phyloP scores from a whole-genome alignment of 257 asterid genomes.

The Nicotiana tomentosiformis region DNA sequence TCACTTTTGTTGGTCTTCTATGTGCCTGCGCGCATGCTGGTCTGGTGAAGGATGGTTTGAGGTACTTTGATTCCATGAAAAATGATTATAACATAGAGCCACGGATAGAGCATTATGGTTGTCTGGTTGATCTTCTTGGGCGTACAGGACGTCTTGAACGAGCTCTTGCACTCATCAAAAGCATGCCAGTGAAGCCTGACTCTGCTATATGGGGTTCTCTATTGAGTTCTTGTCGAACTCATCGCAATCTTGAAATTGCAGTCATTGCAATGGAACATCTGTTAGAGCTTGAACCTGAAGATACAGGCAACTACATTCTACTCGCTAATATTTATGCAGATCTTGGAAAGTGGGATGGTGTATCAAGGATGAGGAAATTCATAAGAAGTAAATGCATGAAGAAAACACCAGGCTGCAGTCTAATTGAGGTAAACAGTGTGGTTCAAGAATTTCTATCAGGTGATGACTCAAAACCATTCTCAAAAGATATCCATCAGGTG shows the following conservation, averaged over 20 bases:
- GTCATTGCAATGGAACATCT: slow-evolving; percentile 52
- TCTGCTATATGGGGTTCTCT: slow-evolving; percentile 83
- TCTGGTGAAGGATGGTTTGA: slow-evolving; percentile 46
- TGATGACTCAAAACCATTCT: slow-evolving; percentile 48
- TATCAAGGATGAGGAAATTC: slow-evolving; percentile 45
- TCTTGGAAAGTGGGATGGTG: slow-evolving; percentile 72
- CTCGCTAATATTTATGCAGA: slow-evolving; percentile 76
- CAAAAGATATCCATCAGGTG: slow-evolving; percentile 31
- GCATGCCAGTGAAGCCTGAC: slow-evolving; percentile 61
- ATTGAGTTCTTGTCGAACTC: slow-evolving; percentile 61
- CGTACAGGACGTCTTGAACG: slow-evolving; percentile 58
- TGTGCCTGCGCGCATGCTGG: slow-evolving; percentile 88
- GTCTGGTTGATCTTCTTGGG: slow-evolving; percentile 29
- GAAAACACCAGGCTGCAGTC: slow-evolving; percentile 11
- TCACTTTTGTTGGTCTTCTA: slow-evolving; percentile 65
- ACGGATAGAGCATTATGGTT: slow-evolving; percentile 10
- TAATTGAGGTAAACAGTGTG: slow-evolving; percentile 49
- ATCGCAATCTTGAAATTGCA: slow-evolving; percentile 55
- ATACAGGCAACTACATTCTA: slow-evolving; percentile 54
- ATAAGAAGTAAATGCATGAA: slow-evolving; percentile 4
- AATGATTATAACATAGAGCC: slow-evolving; percentile 41
- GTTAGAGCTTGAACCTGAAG: slow-evolving; percentile 60
- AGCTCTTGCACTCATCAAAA: slow-evolving; percentile 41
- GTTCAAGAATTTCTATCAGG: slow-evolving; percentile 67
- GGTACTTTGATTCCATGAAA: slow-evolving; percentile 53